Evolutionary conservation across 805 yeast genomes (phyloP), one percentile per base, ranked within the genome.

Genomic region (Metschnikowia matae): DNA sequence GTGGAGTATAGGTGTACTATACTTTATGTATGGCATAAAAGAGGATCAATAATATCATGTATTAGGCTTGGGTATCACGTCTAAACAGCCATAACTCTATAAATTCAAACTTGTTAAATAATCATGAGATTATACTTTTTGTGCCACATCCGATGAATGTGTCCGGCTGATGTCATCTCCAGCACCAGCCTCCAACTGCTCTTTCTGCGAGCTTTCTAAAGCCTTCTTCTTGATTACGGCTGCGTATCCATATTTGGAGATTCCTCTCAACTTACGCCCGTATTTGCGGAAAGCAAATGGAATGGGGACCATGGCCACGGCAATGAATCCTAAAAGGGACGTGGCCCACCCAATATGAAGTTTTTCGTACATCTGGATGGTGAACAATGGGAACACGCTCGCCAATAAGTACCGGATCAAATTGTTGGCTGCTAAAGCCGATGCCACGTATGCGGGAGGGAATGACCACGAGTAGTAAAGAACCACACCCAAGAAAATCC

Each of bases 391-490:
- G 75, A 90, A 84, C 18, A 83, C 87, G 6, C 89, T 82, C 8
- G 95, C 89, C 54, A 86, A 64, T 32, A 84, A 57, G 63, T 88
- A 89, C 69, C 97, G 80, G 50, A 84, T 67, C 61, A 90, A 73
- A 64, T 87, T 88, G 69, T 89, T 90, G 13, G 96, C 96, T 34
- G 96, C 96, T 54, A 89, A 67, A 3, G 95, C 92, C n/a, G 92
- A 84, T 0, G 96, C 96, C 20, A 89, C 85, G 33, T 79, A 77
- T 33, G 82, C 67, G 43, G 92, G 89, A 26, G 94, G 92, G 65
- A 82, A 87, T 4, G 86, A 66, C 75, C 82, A 75, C 34, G 87
- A 72, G 66, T 87, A 84, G 64, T 87, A 87, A 44, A 82, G 78
- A 61, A 87, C 74, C 44, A 82, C 79, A 18, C 87, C 72, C 67